Evolutionary conservation across 2,329 filamentous ascomycete genomes (phyloP), one percentile per base, ranked within the genome.

Genomic region (Chaetoscypha palmicola): DNA sequence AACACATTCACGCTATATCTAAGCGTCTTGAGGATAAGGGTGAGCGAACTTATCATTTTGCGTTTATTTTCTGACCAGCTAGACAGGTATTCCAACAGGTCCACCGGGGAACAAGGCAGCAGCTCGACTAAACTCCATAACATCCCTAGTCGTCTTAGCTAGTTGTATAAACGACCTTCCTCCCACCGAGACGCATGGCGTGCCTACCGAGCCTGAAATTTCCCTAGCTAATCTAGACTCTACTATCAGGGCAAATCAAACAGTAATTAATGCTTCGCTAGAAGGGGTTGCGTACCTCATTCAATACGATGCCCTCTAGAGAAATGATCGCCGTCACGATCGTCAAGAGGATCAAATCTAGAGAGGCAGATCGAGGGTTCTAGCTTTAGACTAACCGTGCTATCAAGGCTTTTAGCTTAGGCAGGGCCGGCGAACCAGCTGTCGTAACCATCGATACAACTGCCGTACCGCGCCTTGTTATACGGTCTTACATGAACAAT

Each of bases 321-420:
- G 24, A 12, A 28, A 28, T 28, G 28, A 35, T 35, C 32, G 32
- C n/a, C 32, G 32, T 35, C 32, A 17, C n/a, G 32, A 35, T 17
- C 4, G 32, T 35, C 19, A 35, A 5, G n/a, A 35, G 4, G 3
- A 5, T 35, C n/a, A 11, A 35, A 35, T 36, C 21, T 16, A 32
- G 35, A 32, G 33, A 19, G 35, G 24, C 2, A 45, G 36, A 45
- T 45, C 26, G 42, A 34, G 35, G 21, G 4, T 45, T 40, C 35
- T 33, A 23, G 26, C 42, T 45, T 40, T 33, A 45, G 34, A 32
- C 35, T 17, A n/a, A 36, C 37, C 14, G 24, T 40, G 35, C 28
- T 21, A 28, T 40, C 24, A 38, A 38, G 45, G 35, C 10, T 45
- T 36, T 48, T 30, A 40, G 41, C 45, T 48, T 28, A 17, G 36